phyloP scores from a whole-genome alignment of 495 filamentous ascomycete genomes.

The Tuber melanosporum region DNA sequence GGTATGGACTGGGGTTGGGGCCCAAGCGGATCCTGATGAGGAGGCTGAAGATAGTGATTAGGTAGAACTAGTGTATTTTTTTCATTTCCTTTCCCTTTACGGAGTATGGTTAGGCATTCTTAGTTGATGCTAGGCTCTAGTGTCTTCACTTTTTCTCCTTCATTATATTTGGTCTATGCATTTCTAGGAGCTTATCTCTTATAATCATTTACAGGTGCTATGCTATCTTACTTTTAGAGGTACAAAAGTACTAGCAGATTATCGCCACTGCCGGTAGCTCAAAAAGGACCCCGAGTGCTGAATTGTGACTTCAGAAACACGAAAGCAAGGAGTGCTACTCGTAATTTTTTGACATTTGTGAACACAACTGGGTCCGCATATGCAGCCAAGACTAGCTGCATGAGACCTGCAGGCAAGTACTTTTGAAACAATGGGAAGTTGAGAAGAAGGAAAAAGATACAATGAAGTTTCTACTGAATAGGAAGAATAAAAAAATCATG shows the following conservation, averaged over 20 bases:
- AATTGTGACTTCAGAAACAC: not conserved
- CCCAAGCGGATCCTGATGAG: conserved; percentile 15
- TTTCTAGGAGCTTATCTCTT: not conserved
- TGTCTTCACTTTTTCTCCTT: not conserved
- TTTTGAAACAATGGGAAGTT: too few species aligned
- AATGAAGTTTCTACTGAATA: too few species aligned
- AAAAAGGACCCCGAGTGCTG: not conserved
- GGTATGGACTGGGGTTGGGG: conserved; percentile 55
- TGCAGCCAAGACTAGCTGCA: too few species aligned
- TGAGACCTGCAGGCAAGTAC: too few species aligned
- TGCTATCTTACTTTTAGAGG: not conserved
- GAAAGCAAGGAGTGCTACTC: not conserved
- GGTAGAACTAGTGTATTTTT: not conserved
- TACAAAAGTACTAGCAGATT: not conserved
- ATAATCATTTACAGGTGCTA: not conserved
- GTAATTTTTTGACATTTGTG: too few species aligned
- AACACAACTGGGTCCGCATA: too few species aligned
- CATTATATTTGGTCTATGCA: not conserved
- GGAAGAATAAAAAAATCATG: too few species aligned
- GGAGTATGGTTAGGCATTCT: not conserved
- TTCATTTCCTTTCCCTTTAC: not conserved
- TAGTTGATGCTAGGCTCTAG: not conserved
- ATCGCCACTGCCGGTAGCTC: not conserved
- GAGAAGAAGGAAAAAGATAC: too few species aligned
- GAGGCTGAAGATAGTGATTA: conserved; percentile 17